Base-by-base conservation (phyloP, 169 alveolate genomes). In the Cyclospora cayetanensis region DNA sequence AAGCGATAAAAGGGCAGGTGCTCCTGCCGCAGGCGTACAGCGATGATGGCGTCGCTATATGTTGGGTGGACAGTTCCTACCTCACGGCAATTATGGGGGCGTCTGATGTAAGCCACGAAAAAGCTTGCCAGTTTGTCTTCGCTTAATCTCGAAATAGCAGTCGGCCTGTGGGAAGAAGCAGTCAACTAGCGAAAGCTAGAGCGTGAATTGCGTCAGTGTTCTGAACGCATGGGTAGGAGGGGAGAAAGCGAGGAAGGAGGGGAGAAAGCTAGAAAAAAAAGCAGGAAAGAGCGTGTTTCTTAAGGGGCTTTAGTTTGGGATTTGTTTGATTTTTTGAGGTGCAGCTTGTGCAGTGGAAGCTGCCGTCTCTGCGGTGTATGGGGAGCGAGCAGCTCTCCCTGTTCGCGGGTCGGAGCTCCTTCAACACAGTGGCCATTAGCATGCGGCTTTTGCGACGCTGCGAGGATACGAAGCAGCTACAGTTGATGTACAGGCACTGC, bases 341-440 rank as follows among this genome's bases (percentile, higher is more conserved):
- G 89, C 89, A 79, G 89, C 89, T 79, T 50, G 89, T 79, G 76
- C 89, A 79, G 72, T 79, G 89, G 89, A 79, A 52, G 53, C 72
- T 79, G 74, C 89, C 89, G 34, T 79, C 89, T 11, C n/a, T 79
- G 74, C 89, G 89, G 37, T 79, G 89, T 79, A 79, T 79, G 89
- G 89, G 89, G 25, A 79, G 89, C 72, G 89, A 79, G 37, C 89
- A 79, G 72, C 72, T 79, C 35, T 79, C 89, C 1, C 66, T 79
- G 76, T 79, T 79, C 29, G 89, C 89, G 9, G 31, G 55, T 9
- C 89, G 89, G 22, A 79, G 89, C 25, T 70, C 89, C 25, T 79
- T 79, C 55, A 79, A 79, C 55, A 50, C 89, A n/a, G 89, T 79
- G 29, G 34, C 89, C 20, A 79, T 79, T 35, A 79, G 63, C 5